phyloP scores from a whole-genome alignment of 352 stramenopile genomes.

The Phytophthora fragariaefolia region DNA sequence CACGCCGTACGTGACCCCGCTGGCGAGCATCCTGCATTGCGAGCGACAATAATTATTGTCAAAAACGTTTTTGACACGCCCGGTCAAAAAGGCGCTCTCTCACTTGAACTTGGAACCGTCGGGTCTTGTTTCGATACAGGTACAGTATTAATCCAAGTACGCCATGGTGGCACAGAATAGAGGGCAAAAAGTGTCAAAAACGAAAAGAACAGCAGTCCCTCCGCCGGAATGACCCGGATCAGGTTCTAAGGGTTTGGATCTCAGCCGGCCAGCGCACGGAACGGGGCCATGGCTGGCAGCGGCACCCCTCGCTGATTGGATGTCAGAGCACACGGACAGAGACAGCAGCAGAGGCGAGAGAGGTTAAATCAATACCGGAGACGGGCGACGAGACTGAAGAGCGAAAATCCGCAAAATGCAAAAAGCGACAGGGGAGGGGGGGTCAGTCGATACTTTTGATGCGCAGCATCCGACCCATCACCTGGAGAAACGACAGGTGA shows the following conservation, averaged over 20 bases:
- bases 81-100: background rate
- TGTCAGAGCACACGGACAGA: conserved; percentile 25
- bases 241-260: conserved; percentile 54
- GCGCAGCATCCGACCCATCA: no score
- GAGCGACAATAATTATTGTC: conserved; percentile 2
- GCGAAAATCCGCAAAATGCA: background rate
- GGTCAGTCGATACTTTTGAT: no score
- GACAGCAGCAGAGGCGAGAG: no score
- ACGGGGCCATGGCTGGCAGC: conserved; percentile 35
- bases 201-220: conserved; percentile 39
- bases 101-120: background rate
- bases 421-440: background rate
- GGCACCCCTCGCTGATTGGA: conserved; percentile 55
- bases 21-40: conserved; percentile 37
- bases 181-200: conserved; percentile 29
- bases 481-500: no score
- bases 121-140: no score
- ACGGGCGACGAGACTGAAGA: background rate
- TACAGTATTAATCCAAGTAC: background rate
- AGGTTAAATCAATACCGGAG: no score
- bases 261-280: conserved; percentile 44
- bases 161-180: background rate
- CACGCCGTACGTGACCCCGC: conserved; percentile 45
- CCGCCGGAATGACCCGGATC: conserved; percentile 54
- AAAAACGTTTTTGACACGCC: background rate